Percentiles rank a stretch among this genome's conserved stretches.
phyloP scores from a whole-genome alignment of 2,329 filamentous ascomycete species.

The Ascochyta rabiei region DNA sequence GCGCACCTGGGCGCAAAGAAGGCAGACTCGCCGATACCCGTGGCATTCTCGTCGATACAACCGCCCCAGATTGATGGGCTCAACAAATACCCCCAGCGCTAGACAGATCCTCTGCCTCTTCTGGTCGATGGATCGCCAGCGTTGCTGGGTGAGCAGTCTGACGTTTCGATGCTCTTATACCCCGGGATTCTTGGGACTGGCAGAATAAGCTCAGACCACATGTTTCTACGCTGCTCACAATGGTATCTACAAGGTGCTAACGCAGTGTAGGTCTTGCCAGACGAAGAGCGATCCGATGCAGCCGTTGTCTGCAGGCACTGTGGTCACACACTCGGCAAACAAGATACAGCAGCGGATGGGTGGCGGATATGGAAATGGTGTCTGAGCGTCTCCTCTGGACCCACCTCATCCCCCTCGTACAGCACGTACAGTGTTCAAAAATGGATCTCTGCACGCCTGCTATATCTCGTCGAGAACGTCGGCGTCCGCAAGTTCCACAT shows the following conservation, averaged over 20 bases:
- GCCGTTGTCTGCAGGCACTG: slow-evolving; percentile 49
- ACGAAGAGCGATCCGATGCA: background rate
- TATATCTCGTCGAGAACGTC: slow-evolving; percentile 62
- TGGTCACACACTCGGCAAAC: slow-evolving; percentile 44
- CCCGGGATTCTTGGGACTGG: slow-evolving; percentile 41
- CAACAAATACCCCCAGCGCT: slow-evolving; percentile 30
- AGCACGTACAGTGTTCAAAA: slow-evolving; percentile 39
- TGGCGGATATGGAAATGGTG: slow-evolving; percentile 59
- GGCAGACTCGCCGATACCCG: slow-evolving; percentile 54
- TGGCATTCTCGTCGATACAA: slow-evolving; percentile 65
- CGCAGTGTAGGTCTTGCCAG: background rate
- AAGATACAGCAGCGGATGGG: slow-evolving; percentile 53
- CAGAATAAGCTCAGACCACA: slow-evolving; percentile 44
- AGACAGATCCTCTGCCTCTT: slow-evolving; percentile 36
- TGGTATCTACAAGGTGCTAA: background rate
- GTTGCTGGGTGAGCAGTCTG: slow-evolving; percentile 36
- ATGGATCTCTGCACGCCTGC: slow-evolving; percentile 62
- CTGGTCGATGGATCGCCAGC: slow-evolving; percentile 37
- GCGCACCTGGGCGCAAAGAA: slow-evolving; percentile 59
- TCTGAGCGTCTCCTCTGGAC: slow-evolving; percentile 38
- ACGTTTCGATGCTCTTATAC: slow-evolving; percentile 41
- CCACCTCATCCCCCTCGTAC: slow-evolving; percentile 11
- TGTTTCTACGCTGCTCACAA: slow-evolving; percentile 1
- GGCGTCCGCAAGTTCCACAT: slow-evolving; percentile 64
- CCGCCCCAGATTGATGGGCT: slow-evolving; percentile 58